These are phyloP conservation scores for Leccinum ponderosum DNA, from an alignment of 1,284 basidiomycete genomes.

Conservation along the genomic window DNA sequence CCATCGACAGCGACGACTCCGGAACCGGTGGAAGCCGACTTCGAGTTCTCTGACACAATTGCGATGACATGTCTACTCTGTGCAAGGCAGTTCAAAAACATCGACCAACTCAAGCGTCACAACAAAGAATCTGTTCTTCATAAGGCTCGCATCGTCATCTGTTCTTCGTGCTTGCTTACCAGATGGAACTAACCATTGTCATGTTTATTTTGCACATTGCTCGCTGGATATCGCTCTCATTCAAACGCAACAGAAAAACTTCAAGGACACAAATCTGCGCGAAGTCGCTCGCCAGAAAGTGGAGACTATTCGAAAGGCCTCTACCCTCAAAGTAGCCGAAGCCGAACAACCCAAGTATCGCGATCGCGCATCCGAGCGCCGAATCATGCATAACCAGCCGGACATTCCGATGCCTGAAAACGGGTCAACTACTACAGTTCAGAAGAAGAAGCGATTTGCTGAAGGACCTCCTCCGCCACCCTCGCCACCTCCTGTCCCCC, in stretches of 20 bases:
- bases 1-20: slow-evolving; percentile 35
- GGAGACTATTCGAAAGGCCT: slow-evolving; percentile 45
- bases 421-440: slow-evolving; percentile 29
- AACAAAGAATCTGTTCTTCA: slow-evolving; percentile 90
- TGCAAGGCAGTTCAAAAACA: slow-evolving; percentile 85
- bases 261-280: slow-evolving; percentile 65
- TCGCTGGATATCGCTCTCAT: slow-evolving; percentile 16
- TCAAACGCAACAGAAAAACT: slow-evolving; percentile 68
- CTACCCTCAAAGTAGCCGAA: slow-evolving; percentile 20
- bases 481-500: slow-evolving; percentile 58
- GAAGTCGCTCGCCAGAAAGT: slow-evolving; percentile 76
- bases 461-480: slow-evolving; percentile 66
- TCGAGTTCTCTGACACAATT: slow-evolving; percentile 74
- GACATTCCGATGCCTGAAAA: slow-evolving; percentile 71
- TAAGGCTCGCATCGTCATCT: slow-evolving; percentile 63
- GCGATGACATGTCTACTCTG: slow-evolving; percentile 86
- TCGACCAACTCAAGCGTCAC: slow-evolving; percentile 84
- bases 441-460: slow-evolving; percentile 49
- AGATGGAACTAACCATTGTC: slow-evolving; percentile 31
- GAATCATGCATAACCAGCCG: slow-evolving; percentile 87
- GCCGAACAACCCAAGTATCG: slow-evolving; percentile 78
- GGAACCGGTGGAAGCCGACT: slow-evolving; percentile 51
- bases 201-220: slow-evolving; percentile 15
- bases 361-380: slow-evolving; percentile 87
- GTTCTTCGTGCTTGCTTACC: slow-evolving; percentile 33